Conservation (phyloP, 2,329 filamentous ascomycete species). For the Aspergillus terreus region DNA sequence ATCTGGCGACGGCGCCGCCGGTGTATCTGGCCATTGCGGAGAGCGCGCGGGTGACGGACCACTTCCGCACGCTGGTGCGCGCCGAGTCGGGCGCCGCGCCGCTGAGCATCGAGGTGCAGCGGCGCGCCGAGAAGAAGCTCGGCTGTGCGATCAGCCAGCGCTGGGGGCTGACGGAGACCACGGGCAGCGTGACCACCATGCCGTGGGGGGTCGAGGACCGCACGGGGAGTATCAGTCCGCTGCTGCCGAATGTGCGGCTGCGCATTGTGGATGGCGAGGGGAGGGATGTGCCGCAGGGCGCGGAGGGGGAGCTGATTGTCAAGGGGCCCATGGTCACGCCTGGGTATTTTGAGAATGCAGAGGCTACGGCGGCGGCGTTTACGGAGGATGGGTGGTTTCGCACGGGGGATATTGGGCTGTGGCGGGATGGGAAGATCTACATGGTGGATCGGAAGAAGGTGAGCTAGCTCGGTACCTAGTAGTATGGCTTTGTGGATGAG, state of each 20-base stretch:
- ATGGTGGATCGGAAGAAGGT: slow-evolving; percentile 16
- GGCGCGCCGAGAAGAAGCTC: slow-evolving; percentile 49
- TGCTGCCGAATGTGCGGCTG: slow-evolving; percentile 12
- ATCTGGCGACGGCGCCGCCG: slow-evolving; percentile 59
- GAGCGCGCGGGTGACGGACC: slow-evolving; percentile 51
- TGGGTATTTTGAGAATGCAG: slow-evolving; percentile 13
- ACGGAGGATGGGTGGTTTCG: slow-evolving; percentile 10
- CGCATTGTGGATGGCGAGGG: slow-evolving; percentile 9
- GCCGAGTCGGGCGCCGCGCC: slow-evolving; percentile 56
- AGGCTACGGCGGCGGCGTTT: slow-evolving; percentile 10
- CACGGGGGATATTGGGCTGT: slow-evolving; percentile 14
- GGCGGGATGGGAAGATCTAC: slow-evolving; percentile 9
- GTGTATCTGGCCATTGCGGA: slow-evolving; percentile 60
- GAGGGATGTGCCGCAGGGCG: slow-evolving; percentile 6
- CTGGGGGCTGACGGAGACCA: slow-evolving; percentile 15
- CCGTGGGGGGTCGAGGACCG: slow-evolving; percentile 11
- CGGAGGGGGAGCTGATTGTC: slow-evolving; percentile 12
- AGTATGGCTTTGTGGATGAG: neutral
- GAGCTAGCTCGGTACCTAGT: neutral
- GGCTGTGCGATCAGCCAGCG: slow-evolving; percentile 23
- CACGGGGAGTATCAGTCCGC: slow-evolving; percentile 14
- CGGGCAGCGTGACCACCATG: slow-evolving; percentile 15
- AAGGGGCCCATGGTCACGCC: slow-evolving; percentile 12
- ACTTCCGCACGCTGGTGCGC: slow-evolving; percentile 49
- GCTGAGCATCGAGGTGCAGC: slow-evolving; percentile 53